Evolutionary conservation across 768 basidiomycete species (phyloP).

Genomic region (Termitomyces titanicus): DNA sequence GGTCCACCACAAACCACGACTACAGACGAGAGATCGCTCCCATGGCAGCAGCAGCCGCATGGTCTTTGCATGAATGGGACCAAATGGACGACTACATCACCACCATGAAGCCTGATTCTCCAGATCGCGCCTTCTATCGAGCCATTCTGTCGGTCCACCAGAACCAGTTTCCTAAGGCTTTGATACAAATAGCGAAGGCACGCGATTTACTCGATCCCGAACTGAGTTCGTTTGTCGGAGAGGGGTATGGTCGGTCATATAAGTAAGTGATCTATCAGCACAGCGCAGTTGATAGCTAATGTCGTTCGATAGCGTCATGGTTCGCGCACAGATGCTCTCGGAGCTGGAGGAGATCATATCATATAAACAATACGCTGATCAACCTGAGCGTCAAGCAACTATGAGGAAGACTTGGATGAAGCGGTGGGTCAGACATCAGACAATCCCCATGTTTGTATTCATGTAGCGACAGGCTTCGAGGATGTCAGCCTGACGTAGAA

Average conservation of each 20-base stretch:
- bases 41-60: conserved; percentile 95
- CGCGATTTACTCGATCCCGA: conserved; percentile 91
- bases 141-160: conserved; percentile 96
- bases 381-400: conserved; percentile 85
- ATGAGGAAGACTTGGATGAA: conserved; percentile 98
- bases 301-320: conserved; percentile 66
- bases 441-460: background rate
- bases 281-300: background rate
- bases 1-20: conserved; percentile 79
- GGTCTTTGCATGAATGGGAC: conserved; percentile 97
- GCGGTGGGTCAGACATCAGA: conserved; percentile 45
- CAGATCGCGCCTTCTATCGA: conserved; percentile 93
- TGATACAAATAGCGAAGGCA: conserved; percentile 87
- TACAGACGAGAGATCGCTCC: conserved; percentile 91
- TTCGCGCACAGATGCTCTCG: conserved; percentile 97
- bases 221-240: conserved; percentile 86
- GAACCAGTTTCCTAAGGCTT: conserved; percentile 90
- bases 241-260: conserved; percentile 96
- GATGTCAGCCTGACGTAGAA: conserved; percentile 97
- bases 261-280: conserved; percentile 53
- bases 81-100: conserved; percentile 96
- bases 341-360: conserved; percentile 97
- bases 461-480: conserved; percentile 62
- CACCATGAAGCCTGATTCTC: conserved; percentile 89
- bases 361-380: conserved; percentile 93